A percentile compares a stretch with the other conserved stretches of the same genome.
Evolutionary conservation across 805 yeast genomes (phyloP).

Genomic region (Cyberlindnera misumaiensis): DNA sequence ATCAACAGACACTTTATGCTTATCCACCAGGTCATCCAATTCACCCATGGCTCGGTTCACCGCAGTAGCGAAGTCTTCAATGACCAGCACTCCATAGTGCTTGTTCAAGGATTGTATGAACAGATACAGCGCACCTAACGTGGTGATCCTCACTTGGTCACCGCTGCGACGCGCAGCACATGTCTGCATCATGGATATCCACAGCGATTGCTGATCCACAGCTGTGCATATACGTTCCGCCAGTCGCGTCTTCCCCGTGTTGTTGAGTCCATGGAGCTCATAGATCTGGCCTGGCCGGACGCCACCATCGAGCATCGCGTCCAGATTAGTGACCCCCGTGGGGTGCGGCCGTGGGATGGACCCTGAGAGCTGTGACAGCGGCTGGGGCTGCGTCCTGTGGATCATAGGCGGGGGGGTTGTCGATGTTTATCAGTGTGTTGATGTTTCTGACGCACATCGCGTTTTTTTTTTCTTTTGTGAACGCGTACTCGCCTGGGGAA

Average conservation of each 20-base stretch:
- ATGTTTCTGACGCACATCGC: not conserved
- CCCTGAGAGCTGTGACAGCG: slow-evolving; percentile 12
- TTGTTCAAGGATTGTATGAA: slow-evolving; percentile 10
- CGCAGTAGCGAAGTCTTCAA: slow-evolving; percentile 19
- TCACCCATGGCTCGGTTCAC: slow-evolving; percentile 11
- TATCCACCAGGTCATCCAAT: slow-evolving; percentile 4
- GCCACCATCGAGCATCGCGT: slow-evolving; percentile 18
- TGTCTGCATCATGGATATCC: slow-evolving; percentile 19
- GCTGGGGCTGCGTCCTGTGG: slow-evolving; percentile 15
- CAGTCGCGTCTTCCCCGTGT: slow-evolving; percentile 15
- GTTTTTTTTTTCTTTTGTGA: too few species aligned
- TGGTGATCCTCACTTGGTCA: slow-evolving; percentile 4
- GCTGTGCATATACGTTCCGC: slow-evolving; percentile 9
- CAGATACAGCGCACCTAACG: slow-evolving; percentile 8
- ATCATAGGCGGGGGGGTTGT: not conserved
- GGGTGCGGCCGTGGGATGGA: slow-evolving; percentile 14
- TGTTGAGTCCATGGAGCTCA: slow-evolving; percentile 18
- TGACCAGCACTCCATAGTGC: slow-evolving; percentile 13
- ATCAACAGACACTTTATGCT: slow-evolving; percentile 4
- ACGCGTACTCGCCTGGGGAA: too few species aligned
- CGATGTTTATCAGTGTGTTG: not conserved
- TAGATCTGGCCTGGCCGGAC: slow-evolving; percentile 21
- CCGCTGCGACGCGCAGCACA: not conserved
- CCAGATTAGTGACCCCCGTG: slow-evolving; percentile 10
- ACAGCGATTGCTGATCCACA: slow-evolving; percentile 13